Evolutionary conservation across 257 asterid species (phyloP).

Genomic region (Solanum chilense): DNA sequence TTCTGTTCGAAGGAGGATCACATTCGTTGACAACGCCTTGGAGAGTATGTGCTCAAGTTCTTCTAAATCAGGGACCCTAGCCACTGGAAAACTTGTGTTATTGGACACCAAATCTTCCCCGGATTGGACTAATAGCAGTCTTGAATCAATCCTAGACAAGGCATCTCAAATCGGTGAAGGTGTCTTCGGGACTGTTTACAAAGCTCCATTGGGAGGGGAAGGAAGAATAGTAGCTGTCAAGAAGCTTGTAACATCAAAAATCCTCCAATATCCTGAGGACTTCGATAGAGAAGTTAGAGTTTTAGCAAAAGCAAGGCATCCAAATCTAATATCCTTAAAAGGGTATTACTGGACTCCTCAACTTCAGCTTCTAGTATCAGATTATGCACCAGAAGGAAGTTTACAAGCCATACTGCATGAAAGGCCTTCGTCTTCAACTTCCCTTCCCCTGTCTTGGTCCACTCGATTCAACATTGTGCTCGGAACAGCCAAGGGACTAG

Average conservation of each 20-base stretch:
- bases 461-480: constrained; percentile 50
- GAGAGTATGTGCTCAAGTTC: constrained; percentile 95
- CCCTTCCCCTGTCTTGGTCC: constrained; percentile 50
- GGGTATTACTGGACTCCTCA: constrained; percentile 97
- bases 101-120: constrained; percentile 50
- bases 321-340: constrained; percentile 44
- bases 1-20: constrained; percentile 48
- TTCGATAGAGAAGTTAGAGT: constrained; percentile 70
- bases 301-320: constrained; percentile 73
- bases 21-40: constrained; percentile 50
- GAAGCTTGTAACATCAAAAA: constrained; percentile 51
- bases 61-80: constrained; percentile 38
- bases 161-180: constrained; percentile 79
- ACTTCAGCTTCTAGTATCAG: constrained; percentile 67
- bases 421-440: constrained; percentile 8
- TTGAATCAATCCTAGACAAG: constrained; percentile 50
- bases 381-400: constrained; percentile 53
- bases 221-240: constrained; percentile 53
- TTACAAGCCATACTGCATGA: constrained; percentile 55
- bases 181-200: constrained; percentile 72
- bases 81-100: constrained; percentile 56
- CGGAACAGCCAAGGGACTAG: constrained; percentile 85
- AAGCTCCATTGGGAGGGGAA: constrained; percentile 41
- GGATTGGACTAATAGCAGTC: constrained; percentile 23
- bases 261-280: constrained; percentile 61